Evolutionary conservation across 2,329 filamentous ascomycete species (phyloP), one percentile per base, ranked within the genome.

Genomic region (Paecilomyces formosus): DNA sequence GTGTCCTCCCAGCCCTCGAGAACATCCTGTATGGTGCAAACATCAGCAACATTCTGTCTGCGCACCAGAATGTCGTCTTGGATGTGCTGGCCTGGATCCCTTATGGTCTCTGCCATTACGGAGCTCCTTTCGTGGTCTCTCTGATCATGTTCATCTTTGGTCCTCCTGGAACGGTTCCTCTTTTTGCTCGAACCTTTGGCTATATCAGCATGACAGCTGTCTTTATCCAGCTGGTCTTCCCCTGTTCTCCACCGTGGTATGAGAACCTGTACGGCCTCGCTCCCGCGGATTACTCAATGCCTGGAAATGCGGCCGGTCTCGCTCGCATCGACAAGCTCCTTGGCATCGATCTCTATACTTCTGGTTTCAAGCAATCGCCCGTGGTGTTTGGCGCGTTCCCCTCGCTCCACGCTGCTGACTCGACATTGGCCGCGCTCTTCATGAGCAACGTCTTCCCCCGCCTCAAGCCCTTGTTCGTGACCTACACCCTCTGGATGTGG

Each of bases 11-110:
- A 3, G 91, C 93, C 18, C 84, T 97, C 63, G 93, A 97, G 77
- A 97, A 97, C 74, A 94, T 97, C 62, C 82, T 97, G 33, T 97
- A 97, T 72, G 93, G 93, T 66, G 92, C 92, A 62, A 97, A 97
- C 76, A 82, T 97, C 59, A 96, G 91, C 78, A 97, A 96, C 74
- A 95, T 97, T 68, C 84, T 97, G 57, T 96, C 92, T 13, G 90
- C 90, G 53, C 90, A 96, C 77, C 90, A 93, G 68, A 87, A 89
- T 74, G 84, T 88, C 6, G 80, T 90, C 54, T 85, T 97, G 58
- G 92, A 97, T 70, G 80, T 97, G 57, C 79, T 97, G 57, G 93
- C 93, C 15, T 97, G 92, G 92, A 77, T 97, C 22, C 92, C 93
- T 1, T 97, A 97, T 70, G 93, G 93, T 58, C 81, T 97, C 58